Evolutionary conservation across 192 early-diverging fungal genomes (phyloP), one percentile per base, ranked within the genome.

Genomic region (Coemansia sp.): DNA sequence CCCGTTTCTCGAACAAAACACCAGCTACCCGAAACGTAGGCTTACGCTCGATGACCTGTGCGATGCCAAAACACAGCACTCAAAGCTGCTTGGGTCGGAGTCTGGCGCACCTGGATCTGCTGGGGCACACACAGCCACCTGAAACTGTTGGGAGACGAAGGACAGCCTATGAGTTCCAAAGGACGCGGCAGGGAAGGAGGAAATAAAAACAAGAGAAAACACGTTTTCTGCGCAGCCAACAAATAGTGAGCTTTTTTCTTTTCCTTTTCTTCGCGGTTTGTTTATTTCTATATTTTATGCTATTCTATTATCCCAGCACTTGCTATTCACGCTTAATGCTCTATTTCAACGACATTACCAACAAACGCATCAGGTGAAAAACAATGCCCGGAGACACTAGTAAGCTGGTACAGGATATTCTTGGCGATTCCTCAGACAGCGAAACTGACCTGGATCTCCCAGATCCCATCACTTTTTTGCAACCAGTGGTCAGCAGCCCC

Each of bases 41-140:
- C 63, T 83, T 59, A 83, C 80, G 1, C 52, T 83, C 16, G 80
- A 83, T 39, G 80, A 83, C 14, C 71, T 83, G 48, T 83, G 80
- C 39, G 80, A 83, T 34, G 60, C 75, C 9, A 77, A 77, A 24
- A n/a, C 76, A 26, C 73, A 64, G 41, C 65, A 63, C n/a, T 34
- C 45, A 12, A 75, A 72, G 39, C 45, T 59, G 62, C 64, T 58
- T 6, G 35, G 71, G 46, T 8, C 69, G 0, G 73, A 81, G 24
- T 18, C 72, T 0, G 64, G 66, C 5, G 41, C 63, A 38, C 45
- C 67, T 41, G 68, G 68, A 0, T 71, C 72, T 21, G 63, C 68
- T 0, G 21, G 67, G 20, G 44, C 66, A 14, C 67, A 67, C 63
- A 68, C 75, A 0, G 55, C 64, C 18, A 66, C 21, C 2, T 66